Evolutionary conservation across 768 basidiomycete species (phyloP), one percentile per base, ranked within the genome.

Genomic region (Amanita rimosa): DNA sequence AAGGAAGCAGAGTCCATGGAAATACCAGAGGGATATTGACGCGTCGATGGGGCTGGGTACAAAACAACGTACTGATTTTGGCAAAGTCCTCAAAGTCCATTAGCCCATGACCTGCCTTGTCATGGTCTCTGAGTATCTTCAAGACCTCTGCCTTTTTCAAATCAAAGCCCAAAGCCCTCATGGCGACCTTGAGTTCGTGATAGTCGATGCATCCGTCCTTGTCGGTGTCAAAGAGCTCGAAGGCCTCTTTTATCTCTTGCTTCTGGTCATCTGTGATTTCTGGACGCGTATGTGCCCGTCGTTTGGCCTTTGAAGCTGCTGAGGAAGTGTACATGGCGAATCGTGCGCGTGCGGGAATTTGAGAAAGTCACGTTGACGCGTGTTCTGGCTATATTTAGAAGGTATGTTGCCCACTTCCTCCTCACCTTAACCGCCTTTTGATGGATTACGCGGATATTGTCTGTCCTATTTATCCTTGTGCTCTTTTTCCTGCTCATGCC

Each of bases 201-300:
- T 98, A 98, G 68, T 97, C 96, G 49, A 98, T 73, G 45, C 77
- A 81, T 29, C 90, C 90, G 60, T 99, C 96, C 72, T 97, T 96
- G 75, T 99, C 96, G 39, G 93, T 89, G 68, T 99, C 96, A 62
- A 99, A 99, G 48, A 99, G 82, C 65, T 98, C 95, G 60, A 99
- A 99, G 0, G 96, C 96, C 60, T 99, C 96, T 64, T 93, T 93
- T 48, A 98, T 94, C 66, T 99, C 96, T 58, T 92, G 88, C 58
- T 88, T 88, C 59, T 91, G 88, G 62, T 92, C 88, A 39, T 92
- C 89, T 7, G 82, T 75, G 46, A 92, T 79, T 53, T 92, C 88
- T 54, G 88, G 89, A 31, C 88, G 84, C 27, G 80, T 46, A 54
- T 88, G 85, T 1, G 81, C 73, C 53, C 83, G 75, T 55, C 86